phyloP scores from a whole-genome alignment of 192 early-diverging fungal species.

The Backusella tuberculispora region DNA sequence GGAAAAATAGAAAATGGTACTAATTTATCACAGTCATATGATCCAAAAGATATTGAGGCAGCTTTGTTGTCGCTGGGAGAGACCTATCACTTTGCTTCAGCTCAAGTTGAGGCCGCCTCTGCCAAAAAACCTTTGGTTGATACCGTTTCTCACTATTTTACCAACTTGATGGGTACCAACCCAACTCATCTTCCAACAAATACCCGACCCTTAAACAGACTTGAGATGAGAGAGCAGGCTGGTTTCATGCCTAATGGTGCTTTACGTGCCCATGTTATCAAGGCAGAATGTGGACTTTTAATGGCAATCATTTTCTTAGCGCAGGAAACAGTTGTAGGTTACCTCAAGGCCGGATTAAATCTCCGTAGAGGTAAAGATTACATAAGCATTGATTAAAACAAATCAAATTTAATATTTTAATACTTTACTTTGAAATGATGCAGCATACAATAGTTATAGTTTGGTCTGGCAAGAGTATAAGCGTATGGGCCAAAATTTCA shows the following conservation, averaged over 20 bases:
- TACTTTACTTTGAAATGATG: background rate
- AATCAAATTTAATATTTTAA: background rate
- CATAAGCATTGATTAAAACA: slow-evolving; percentile 45
- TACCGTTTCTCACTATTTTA: slow-evolving; percentile 46
- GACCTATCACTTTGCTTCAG: slow-evolving; percentile 47
- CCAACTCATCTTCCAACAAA: slow-evolving; percentile 36
- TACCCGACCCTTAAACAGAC: slow-evolving; percentile 28
- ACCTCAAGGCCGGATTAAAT: slow-evolving; percentile 58
- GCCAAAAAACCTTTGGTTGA: slow-evolving; percentile 46
- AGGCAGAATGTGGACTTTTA: slow-evolving; percentile 54
- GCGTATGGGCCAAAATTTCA: slow-evolving; percentile 41
- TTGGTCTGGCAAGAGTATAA: slow-evolving; percentile 48
- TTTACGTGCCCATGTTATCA: slow-evolving; percentile 54
- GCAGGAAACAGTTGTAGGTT: slow-evolving; percentile 55
- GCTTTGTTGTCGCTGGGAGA: slow-evolving; percentile 46
- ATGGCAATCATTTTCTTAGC: slow-evolving; percentile 51
- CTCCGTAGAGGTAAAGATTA: slow-evolving; percentile 55
- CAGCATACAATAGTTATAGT: slow-evolving; percentile 42
- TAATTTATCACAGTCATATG: slow-evolving; percentile 43
- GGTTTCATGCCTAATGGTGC: slow-evolving; percentile 55
- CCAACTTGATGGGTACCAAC: slow-evolving; percentile 45
- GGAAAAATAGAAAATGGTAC: background rate
- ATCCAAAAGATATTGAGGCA: slow-evolving; percentile 47
- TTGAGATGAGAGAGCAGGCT: slow-evolving; percentile 14
- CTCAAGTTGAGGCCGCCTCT: slow-evolving; percentile 53